phyloP scores from a whole-genome alignment of 108 stramenopile species.

The Discostella stelligeroides region DNA sequence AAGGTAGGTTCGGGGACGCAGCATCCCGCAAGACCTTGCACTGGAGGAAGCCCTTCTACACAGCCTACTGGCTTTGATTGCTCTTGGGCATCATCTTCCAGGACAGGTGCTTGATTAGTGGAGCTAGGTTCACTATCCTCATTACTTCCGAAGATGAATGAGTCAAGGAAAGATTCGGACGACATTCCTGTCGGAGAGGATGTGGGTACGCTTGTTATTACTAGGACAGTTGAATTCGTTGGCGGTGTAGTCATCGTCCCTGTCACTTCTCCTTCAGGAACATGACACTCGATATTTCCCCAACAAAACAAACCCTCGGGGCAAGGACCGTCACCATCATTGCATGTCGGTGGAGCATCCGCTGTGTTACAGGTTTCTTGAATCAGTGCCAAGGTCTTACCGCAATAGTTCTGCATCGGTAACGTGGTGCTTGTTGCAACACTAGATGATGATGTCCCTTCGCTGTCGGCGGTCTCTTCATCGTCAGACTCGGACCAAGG shows the following conservation, averaged over 20 bases:
- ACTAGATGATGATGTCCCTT: too few species aligned
- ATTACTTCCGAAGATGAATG: conserved; percentile 4
- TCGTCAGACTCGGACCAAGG: too few species aligned
- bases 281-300: conserved; percentile 14
- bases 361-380: conserved; percentile 1
- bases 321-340: conserved; percentile 7
- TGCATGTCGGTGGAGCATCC: conserved; percentile 9
- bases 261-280: neutral
- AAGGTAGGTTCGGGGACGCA: conserved; percentile 31
- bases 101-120: neutral
- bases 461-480: too few species aligned
- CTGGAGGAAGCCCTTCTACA: neutral
- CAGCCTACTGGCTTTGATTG: conserved; percentile 1
- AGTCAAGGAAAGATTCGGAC: neutral
- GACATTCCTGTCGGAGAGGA: conserved; percentile 1
- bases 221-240: neutral
- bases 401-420: conserved; percentile 15
- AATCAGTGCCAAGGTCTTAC: neutral
- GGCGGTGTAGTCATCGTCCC: neutral
- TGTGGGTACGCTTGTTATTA: neutral
- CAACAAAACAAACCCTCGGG: conserved; percentile 8
- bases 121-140: neutral
- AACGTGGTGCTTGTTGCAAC: neutral
- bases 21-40: conserved; percentile 23
- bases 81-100: neutral